Conservation (phyloP, 345 rosid genomes). For the Rhizophora mangle region DNA sequence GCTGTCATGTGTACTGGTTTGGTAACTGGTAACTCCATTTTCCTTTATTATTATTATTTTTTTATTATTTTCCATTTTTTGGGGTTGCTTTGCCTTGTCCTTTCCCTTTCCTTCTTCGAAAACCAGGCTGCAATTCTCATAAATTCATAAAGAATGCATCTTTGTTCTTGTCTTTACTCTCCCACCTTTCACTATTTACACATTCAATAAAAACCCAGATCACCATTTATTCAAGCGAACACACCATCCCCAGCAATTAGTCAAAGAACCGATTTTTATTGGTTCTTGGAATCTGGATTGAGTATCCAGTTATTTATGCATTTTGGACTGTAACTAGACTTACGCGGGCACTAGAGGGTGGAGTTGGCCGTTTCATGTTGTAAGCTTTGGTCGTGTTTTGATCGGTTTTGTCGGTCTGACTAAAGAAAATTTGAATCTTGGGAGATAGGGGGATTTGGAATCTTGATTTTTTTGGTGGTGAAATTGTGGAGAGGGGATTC, state of each 20-base stretch:
- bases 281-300: no score
- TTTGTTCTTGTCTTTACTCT: no score
- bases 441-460: slow-evolving; percentile 24
- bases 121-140: neutral
- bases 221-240: neutral
- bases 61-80: no score
- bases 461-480: slow-evolving; percentile 38
- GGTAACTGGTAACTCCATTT: no score
- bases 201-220: slow-evolving; percentile 6
- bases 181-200: neutral
- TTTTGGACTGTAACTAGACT: neutral
- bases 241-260: neutral
- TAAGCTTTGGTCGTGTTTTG: neutral
- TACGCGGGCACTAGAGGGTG: neutral
- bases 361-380: neutral
- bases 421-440: slow-evolving; percentile 12
- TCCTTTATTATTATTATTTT: no score
- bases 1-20: no score
- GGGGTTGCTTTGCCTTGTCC: no score
- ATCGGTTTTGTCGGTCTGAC: neutral
- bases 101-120: neutral
- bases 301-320: no score
- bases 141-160: neutral
- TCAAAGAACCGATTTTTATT: neutral
- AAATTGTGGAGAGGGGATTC: slow-evolving; percentile 42